These are phyloP conservation scores for Aureobasidium namibiae DNA, from an alignment of 2,329 filamentous ascomycete genomes.

Conservation along the genomic window DNA sequence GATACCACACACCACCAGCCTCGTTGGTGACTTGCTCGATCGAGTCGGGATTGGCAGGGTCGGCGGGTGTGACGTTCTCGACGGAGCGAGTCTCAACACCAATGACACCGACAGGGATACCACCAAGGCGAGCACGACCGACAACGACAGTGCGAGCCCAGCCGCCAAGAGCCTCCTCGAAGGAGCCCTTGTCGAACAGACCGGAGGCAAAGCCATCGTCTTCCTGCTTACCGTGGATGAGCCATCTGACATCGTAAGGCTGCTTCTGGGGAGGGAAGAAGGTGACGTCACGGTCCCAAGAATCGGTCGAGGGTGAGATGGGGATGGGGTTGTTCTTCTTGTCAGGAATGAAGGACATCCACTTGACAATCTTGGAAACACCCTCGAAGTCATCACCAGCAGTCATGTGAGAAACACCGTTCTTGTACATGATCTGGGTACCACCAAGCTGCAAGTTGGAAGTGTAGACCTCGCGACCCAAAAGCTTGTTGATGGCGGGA, in stretches of 20 bases:
- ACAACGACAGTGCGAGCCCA: conserved; percentile 97
- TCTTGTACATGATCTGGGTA: conserved; percentile 99
- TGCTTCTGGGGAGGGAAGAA: conserved; percentile 76
- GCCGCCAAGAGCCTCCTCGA: conserved; percentile 90
- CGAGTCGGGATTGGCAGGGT: conserved; percentile 96
- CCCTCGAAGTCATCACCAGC: conserved; percentile 96
- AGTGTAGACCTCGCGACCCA: conserved; percentile 96
- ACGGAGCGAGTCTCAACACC: conserved; percentile 91
- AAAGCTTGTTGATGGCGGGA: conserved; percentile 92
- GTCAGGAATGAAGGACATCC: conserved; percentile 95
- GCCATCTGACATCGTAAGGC: conserved; percentile 85
- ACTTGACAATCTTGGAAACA: conserved; percentile 95
- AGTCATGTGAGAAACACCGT: conserved; percentile 98
- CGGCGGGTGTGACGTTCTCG: conserved; percentile 92
- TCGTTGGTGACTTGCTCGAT: conserved; percentile 92
- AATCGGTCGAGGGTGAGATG: conserved; percentile 76
- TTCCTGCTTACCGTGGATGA: conserved; percentile 81
- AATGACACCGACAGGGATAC: conserved; percentile 97
- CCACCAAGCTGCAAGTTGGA: conserved; percentile 98
- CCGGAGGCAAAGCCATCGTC: conserved; percentile 80
- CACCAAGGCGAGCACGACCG: conserved; percentile 89
- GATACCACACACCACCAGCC: conserved; percentile 98
- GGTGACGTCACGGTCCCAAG: conserved; percentile 85
- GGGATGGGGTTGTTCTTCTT: conserved; percentile 89
- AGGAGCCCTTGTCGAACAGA: conserved; percentile 94